Percentiles rank a stretch among this genome's conserved stretches.
Evolutionary conservation across 1,284 basidiomycete species (phyloP).

Genomic region (Moniliophthora roreri): DNA sequence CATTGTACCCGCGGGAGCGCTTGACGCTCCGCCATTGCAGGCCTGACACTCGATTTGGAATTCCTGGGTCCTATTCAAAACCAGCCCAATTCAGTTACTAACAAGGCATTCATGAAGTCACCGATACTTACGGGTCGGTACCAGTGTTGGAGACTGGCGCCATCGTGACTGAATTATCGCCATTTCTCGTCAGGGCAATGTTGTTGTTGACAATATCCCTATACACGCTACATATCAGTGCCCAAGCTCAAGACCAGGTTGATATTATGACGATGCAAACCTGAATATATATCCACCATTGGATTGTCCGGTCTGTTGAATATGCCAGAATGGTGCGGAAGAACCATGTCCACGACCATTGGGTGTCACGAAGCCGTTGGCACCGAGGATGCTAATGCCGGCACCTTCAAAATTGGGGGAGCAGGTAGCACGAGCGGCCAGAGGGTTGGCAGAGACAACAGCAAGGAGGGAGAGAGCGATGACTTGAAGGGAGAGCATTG

Average conservation of each 20-base stretch:
- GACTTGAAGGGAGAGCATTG: not conserved
- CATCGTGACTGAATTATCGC: not conserved
- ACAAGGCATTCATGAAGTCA: not conserved
- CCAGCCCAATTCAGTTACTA: not conserved
- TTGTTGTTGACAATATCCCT: not conserved
- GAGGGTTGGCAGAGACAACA: not conserved
- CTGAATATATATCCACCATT: not conserved
- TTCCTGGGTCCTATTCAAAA: not conserved
- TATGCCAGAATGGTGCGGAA: not conserved
- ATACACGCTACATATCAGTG: too few species aligned
- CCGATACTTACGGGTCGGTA: not conserved
- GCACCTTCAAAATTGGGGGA: not conserved
- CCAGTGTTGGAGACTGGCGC: not conserved
- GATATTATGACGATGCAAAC: too few species aligned
- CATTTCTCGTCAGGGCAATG: not conserved
- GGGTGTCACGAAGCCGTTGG: not conserved
- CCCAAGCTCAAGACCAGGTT: too few species aligned
- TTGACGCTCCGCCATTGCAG: not conserved
- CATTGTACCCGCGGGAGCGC: not conserved
- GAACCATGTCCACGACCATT: not conserved
- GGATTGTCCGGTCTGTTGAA: not conserved
- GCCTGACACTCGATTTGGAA: not conserved
- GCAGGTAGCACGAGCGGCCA: conserved; percentile 3
- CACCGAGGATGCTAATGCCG: not conserved
- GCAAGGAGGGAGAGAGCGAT: not conserved